phyloP scores from a whole-genome alignment of 73 alveolate species.

The Paramecium caudatum region DNA sequence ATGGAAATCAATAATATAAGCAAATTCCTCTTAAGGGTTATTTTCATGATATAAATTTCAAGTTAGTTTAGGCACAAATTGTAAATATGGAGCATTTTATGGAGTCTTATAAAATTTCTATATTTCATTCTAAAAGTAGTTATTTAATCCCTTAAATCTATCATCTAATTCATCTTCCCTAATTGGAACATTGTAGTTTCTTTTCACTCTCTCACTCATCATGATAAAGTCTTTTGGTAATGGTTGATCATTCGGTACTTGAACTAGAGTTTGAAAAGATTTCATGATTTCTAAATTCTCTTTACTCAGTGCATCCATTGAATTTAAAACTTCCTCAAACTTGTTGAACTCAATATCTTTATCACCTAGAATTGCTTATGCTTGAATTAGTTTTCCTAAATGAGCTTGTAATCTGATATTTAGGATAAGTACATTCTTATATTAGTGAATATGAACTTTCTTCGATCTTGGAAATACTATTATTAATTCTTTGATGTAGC shows the following conservation, averaged over 20 bases:
- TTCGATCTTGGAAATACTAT: background rate
- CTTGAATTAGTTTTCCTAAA: background rate
- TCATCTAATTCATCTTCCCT: constrained; percentile 30
- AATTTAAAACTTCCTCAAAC: background rate
- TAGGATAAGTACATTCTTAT: background rate
- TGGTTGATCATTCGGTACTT: background rate
- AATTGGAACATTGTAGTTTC: background rate
- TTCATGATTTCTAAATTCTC: background rate
- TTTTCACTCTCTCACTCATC: background rate
- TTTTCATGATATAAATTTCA: constrained; percentile 33
- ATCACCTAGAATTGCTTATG: background rate
- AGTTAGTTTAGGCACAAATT: constrained; percentile 3
- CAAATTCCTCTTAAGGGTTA: background rate
- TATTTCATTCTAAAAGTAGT: background rate
- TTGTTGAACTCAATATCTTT: background rate
- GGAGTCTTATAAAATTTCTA: constrained; percentile 32
- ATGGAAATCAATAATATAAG: constrained; percentile 37
- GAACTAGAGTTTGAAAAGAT: background rate
- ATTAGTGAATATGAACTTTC: constrained; percentile 17
- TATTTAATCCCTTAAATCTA: background rate
- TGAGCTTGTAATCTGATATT: background rate
- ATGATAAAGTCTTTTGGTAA: background rate
- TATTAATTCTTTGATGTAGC: background rate
- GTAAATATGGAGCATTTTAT: background rate
- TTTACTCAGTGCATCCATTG: background rate